Conservation (phyloP, 306 rosid species). For the Spatholobus suberectus region DNA sequence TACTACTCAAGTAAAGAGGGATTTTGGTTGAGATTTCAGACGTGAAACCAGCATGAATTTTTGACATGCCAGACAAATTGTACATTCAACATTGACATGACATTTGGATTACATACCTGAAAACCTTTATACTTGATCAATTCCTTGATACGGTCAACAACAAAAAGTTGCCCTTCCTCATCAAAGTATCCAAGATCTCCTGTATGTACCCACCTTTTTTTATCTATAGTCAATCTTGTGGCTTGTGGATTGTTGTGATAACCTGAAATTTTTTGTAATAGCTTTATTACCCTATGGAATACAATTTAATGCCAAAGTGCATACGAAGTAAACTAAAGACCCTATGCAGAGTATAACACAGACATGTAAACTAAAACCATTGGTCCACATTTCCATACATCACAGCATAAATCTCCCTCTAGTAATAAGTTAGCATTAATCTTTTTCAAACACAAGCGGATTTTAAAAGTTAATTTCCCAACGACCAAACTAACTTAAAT, state of each 20-base stretch:
- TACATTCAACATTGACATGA: not conserved
- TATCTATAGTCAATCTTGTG: slow-evolving; percentile 73
- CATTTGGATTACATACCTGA: slow-evolving; percentile 63
- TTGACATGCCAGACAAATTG: not conserved
- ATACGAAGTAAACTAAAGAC: slow-evolving; percentile 28
- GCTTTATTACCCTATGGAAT: not conserved
- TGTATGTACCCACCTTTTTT: slow-evolving; percentile 86
- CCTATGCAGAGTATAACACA: not conserved
- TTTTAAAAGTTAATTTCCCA: not conserved
- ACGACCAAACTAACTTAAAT: not conserved
- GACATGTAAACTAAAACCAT: not conserved
- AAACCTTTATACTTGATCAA: slow-evolving; percentile 94
- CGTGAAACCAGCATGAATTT: not conserved
- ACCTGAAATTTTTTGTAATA: slow-evolving; percentile 56
- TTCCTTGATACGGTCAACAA: slow-evolving; percentile 94
- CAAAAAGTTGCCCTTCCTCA: slow-evolving; percentile 76
- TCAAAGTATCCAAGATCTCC: slow-evolving; percentile 98
- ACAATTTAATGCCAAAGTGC: slow-evolving; percentile 18
- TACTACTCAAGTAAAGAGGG: not conserved
- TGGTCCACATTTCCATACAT: not conserved
- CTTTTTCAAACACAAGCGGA: not conserved
- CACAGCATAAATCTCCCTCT: not conserved
- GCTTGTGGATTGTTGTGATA: slow-evolving; percentile 85
- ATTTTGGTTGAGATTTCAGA: not conserved
- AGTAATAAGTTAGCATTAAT: not conserved